Evolutionary conservation across 106 monocot genomes (phyloP).

Genomic region (Alisma plantagoaquatica): DNA sequence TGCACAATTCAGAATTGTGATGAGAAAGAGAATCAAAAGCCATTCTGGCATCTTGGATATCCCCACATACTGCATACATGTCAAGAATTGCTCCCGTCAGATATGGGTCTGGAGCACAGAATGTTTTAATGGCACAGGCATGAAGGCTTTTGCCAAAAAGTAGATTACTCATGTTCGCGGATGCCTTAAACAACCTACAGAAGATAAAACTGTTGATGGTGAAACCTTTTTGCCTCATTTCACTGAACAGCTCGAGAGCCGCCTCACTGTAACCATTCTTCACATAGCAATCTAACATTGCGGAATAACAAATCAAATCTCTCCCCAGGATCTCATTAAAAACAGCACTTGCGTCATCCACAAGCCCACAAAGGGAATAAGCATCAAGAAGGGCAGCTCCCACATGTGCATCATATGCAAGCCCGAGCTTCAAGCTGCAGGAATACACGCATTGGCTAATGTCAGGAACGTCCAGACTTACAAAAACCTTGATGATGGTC

Average conservation of each 20-base stretch:
- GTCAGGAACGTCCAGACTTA: conserved; percentile 36
- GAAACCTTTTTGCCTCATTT: conserved; percentile 40
- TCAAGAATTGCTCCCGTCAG: conserved; percentile 62
- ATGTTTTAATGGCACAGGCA: conserved; percentile 36
- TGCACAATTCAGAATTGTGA: conserved; percentile 52
- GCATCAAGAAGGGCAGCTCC: conserved; percentile 52
- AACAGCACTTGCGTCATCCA: conserved; percentile 39
- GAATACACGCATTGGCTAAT: conserved; percentile 34
- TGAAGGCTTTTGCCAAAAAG: conserved; percentile 49
- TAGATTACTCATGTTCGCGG: conserved; percentile 33
- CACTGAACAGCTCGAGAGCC: conserved; percentile 27
- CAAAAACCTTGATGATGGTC: conserved; percentile 41
- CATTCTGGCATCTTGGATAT: conserved; percentile 43
- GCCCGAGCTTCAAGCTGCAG: conserved; percentile 42
- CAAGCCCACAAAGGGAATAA: conserved; percentile 49
- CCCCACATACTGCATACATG: conserved; percentile 80
- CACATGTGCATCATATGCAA: conserved; percentile 45
- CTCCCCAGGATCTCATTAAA: conserved; percentile 45
- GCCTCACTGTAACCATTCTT: conserved; percentile 41
- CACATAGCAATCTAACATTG: conserved; percentile 74
- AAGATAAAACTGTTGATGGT: conserved; percentile 58
- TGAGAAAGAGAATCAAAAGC: conserved; percentile 49
- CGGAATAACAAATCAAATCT: conserved; percentile 64
- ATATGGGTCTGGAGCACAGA: conserved; percentile 39
- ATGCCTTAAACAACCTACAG: conserved; percentile 54